A percentile compares a stretch with the other conserved stretches of the same genome.
phyloP scores from a whole-genome alignment of 495 filamentous ascomycete genomes.

The Lophiostoma macrostomum region DNA sequence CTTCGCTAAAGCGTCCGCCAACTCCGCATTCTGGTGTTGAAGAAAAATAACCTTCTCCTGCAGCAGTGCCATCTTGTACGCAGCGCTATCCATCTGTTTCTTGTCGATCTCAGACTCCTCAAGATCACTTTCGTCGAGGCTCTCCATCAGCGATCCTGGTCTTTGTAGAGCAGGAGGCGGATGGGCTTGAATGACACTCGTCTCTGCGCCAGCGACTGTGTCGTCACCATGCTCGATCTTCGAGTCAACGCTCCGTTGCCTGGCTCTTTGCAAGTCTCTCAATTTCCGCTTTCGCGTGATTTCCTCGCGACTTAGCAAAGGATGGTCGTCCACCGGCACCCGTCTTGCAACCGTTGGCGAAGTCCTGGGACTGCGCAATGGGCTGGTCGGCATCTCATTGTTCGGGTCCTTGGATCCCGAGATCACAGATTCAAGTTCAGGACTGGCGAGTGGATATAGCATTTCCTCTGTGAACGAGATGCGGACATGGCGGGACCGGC shows the following conservation, averaged over 20 bases:
- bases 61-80: neutral
- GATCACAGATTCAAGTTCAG: conserved; percentile 10
- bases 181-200: neutral
- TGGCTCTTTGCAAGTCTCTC: conserved; percentile 12
- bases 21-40: neutral
- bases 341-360: neutral
- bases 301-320: conserved; percentile 12
- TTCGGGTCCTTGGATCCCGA: neutral
- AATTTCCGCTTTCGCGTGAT: conserved; percentile 12
- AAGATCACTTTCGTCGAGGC: neutral
- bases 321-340: conserved; percentile 17
- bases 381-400: neutral
- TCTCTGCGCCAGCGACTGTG: neutral
- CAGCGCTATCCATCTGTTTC: neutral
- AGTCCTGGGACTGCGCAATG: neutral
- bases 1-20: neutral
- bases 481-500: neutral
- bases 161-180: no score
- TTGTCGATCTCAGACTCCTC: neutral
- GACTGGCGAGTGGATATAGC: conserved; percentile 19
- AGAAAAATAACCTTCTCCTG: neutral
- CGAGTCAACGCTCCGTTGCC: neutral
- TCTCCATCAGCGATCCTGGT: neutral
- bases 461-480: conserved; percentile 21
- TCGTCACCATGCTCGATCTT: neutral